Evolutionary conservation across 768 basidiomycete species (phyloP), one percentile per base, ranked within the genome.

Genomic region (Podaxis sp.): DNA sequence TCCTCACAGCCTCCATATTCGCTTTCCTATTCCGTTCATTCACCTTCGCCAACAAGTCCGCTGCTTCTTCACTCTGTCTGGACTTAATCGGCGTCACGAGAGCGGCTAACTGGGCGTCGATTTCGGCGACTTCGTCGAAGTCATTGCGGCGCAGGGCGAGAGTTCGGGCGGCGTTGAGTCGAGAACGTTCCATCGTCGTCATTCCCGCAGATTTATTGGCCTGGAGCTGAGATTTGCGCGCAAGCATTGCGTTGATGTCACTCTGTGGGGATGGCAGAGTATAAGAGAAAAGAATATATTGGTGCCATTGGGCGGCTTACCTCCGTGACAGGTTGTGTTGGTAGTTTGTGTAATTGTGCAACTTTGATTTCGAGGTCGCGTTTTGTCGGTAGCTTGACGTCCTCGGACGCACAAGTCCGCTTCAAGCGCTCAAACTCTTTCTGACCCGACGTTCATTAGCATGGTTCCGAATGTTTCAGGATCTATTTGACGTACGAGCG

Each of bases 11-110:
- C 69, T 96, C 96, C 66, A 86, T 65, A 61, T 96, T 96, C 33
- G 89, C 88, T 71, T 85, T 89, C 60, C 91, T 83, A 73, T 98
- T 98, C 60, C 94, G 85, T 75, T 95, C 93, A 71, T 96, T 98
- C 58, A 98, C 87, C 70, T 78, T 85, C 15, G 91, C 85, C 25
- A 96, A 80, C 69, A 84, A 75, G 65, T 91, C 85, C 11, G 65
- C 72, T 5, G 73, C 69, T 5, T 68, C 71, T 13, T 72, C 72
- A 19, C 64, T 22, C 53, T 63, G 49, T 57, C 66, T 9, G 72
- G 59, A 29, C 59, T 64, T 61, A 2, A 62, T 60, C 12, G 69
- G 67, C 3, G 69, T 66, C 33, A 65, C 79, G 9, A 91, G 75
- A 36, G 81, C 80, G n/a, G 80, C 82, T 33, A 96, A 78, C 70